Evolutionary conservation across 345 rosid species (phyloP).

Genomic region (Lepidium africanum): DNA sequence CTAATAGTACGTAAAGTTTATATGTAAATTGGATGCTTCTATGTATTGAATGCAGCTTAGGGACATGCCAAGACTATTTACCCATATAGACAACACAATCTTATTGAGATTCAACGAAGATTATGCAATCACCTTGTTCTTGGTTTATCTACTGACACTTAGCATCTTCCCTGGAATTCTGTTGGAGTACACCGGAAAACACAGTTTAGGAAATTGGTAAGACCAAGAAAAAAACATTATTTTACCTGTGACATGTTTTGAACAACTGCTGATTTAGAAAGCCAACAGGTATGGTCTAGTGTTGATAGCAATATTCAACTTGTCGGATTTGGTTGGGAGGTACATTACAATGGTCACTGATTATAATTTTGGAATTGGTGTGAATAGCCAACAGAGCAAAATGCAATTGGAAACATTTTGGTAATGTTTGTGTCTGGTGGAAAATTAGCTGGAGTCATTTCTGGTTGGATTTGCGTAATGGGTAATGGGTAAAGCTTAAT

Average conservation of each 20-base stretch:
- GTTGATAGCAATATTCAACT: constrained; percentile 52
- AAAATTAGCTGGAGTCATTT: constrained; percentile 51
- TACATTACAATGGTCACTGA: constrained; percentile 34
- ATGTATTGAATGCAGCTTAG: not conserved
- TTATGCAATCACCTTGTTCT: constrained; percentile 42
- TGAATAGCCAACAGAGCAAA: constrained; percentile 67
- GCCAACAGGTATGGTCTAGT: constrained; percentile 38
- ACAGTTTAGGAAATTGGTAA: constrained; percentile 50
- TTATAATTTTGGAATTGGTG: not conserved
- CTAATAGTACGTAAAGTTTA: no score
- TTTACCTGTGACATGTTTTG: not conserved
- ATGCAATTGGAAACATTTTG: constrained; percentile 69
- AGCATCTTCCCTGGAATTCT: constrained; percentile 75
- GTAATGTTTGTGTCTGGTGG: constrained; percentile 48
- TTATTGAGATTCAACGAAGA: constrained; percentile 45
- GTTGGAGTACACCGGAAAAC: constrained; percentile 56
- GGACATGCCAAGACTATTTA: constrained; percentile 6
- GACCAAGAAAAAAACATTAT: not conserved
- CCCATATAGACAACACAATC: constrained; percentile 39
- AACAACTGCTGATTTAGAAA: not conserved
- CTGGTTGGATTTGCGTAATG: constrained; percentile 74
- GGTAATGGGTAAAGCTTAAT: constrained; percentile 23
- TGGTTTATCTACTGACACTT: constrained; percentile 53
- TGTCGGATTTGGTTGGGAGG: constrained; percentile 54
- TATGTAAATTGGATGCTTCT: no score